Conservation (phyloP, 2,329 filamentous ascomycete genomes). For the Fonsecaea nubica region DNA sequence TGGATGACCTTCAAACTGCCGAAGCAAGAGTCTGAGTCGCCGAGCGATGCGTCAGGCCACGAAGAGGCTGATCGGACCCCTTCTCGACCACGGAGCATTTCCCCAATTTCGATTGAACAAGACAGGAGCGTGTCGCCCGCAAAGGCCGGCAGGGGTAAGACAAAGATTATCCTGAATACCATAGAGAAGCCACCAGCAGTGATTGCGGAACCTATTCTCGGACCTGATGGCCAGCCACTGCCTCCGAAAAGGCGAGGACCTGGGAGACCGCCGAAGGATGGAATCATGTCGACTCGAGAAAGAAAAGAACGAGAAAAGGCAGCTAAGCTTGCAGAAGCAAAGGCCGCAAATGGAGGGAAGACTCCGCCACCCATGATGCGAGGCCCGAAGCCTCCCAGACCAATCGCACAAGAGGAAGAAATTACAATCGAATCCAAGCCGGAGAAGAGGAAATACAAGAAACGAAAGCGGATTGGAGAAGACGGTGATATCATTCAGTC, state of each 20-base stretch:
- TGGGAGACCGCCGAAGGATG: conserved; percentile 70
- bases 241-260: conserved; percentile 60
- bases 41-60: conserved; percentile 35
- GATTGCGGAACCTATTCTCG: conserved; percentile 20
- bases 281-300: conserved; percentile 71
- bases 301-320: conserved; percentile 61
- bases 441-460: conserved; percentile 58
- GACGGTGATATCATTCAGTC: conserved; percentile 53
- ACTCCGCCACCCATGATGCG: conserved; percentile 51
- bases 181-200: conserved; percentile 19
- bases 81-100: conserved; percentile 20
- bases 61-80: conserved; percentile 29
- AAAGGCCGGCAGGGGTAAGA: conserved; percentile 26
- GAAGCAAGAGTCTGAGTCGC: conserved; percentile 26
- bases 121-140: conserved; percentile 29
- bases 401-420: conserved; percentile 42
- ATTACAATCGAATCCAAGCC: conserved; percentile 47
- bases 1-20: conserved; percentile 39
- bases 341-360: conserved; percentile 52
- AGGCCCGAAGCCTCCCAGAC: conserved; percentile 42
- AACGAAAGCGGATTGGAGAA: conserved; percentile 54
- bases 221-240: conserved; percentile 36
- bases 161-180: conserved; percentile 32
- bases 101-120: conserved; percentile 28
- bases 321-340: conserved; percentile 56